Evolutionary conservation across 1,284 basidiomycete genomes (phyloP).

Genomic region (Marasmius fiardii): DNA sequence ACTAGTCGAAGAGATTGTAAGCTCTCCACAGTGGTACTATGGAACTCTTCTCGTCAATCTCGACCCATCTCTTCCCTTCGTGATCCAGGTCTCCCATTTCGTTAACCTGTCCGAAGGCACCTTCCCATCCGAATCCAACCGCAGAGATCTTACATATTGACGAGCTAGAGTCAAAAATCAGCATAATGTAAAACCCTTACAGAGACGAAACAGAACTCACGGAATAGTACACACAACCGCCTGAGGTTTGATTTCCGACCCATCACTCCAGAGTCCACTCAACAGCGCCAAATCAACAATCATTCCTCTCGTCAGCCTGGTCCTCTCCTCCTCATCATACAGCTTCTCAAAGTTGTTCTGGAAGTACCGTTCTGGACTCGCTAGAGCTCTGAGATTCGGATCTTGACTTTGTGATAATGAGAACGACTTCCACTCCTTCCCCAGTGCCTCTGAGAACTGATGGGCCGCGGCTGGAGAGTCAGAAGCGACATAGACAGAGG

Average conservation of each 20-base stretch:
- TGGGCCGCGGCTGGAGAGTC: slow-evolving; percentile 46
- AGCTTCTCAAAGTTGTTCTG: slow-evolving; percentile 49
- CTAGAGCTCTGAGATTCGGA: slow-evolving; percentile 42
- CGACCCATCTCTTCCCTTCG: slow-evolving; percentile 48
- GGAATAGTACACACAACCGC: slow-evolving; percentile 56
- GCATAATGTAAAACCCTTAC: slow-evolving; percentile 3
- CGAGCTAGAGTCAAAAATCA: slow-evolving; percentile 39
- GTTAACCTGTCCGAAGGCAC: slow-evolving; percentile 54
- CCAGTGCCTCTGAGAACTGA: slow-evolving; percentile 39
- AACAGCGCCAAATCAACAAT: slow-evolving; percentile 64
- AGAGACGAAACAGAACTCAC: slow-evolving; percentile 34
- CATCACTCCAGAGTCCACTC: slow-evolving; percentile 49
- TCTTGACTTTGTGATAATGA: slow-evolving; percentile 42
- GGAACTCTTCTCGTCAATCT: slow-evolving; percentile 52
- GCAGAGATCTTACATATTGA: slow-evolving; percentile 58
- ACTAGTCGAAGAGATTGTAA: slow-evolving; percentile 37
- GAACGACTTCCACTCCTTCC: slow-evolving; percentile 34
- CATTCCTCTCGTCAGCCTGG: slow-evolving; percentile 53
- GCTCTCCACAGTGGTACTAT: slow-evolving; percentile 54
- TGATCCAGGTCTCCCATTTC: slow-evolving; percentile 36
- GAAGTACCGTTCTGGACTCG: slow-evolving; percentile 50
- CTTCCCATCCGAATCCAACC: slow-evolving; percentile 58
- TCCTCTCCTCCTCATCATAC: slow-evolving; percentile 32
- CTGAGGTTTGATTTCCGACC: slow-evolving; percentile 35
- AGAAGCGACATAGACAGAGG: slow-evolving; percentile 54